Evolutionary conservation across 1,139 yeast genomes (phyloP), one percentile per base, ranked within the genome.

Genomic region (Magnusiomyces fungicola): DNA sequence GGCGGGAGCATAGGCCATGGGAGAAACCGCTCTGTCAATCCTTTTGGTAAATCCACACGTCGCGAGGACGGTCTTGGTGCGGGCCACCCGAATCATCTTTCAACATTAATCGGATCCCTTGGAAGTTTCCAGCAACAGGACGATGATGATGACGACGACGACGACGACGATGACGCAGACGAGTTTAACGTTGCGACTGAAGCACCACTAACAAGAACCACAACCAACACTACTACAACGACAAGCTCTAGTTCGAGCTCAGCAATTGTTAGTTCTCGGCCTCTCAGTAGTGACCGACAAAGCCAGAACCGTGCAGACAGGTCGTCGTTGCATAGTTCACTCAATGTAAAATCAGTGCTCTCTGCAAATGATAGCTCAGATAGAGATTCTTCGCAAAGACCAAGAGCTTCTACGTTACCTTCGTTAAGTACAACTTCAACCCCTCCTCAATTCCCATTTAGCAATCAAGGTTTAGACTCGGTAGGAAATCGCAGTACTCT

Each of bases 331-430:
- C 38, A 34, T 18, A 34, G 38, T 14, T 34, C 38, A 5, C n/a
- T 34, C 3, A 34, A 34, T 34, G 38, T 34, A 4, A 34, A 34
- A 21, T 34, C 38, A 3, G 38, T 23, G 3, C 19, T 34, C 19
- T 34, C 38, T 5, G 23, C 14, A 5, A n/a, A 34, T 18, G 38
- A 5, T 23, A 34, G 7, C 7, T 34, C 38, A 6, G 12, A 18
- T 18, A 21, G 38, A 3, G 19, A 16, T 18, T 6, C 23, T 23
- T 16, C 38, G 16, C 16, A 34, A 3, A 30, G 55, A 9, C 45
- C 45, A 18, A 37, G 56, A 30, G 57, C 56, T 23, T 42, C 50
- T 7, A 53, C 56, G 2, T 39, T 54, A n/a, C 56, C 56, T 1
- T 37, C 50, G 2, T 12, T 52, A 37, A 27, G 37, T 38, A 41